These are phyloP conservation scores for Luvunga scandens DNA, from an alignment of 345 rosid species.

Conservation along the genomic window DNA sequence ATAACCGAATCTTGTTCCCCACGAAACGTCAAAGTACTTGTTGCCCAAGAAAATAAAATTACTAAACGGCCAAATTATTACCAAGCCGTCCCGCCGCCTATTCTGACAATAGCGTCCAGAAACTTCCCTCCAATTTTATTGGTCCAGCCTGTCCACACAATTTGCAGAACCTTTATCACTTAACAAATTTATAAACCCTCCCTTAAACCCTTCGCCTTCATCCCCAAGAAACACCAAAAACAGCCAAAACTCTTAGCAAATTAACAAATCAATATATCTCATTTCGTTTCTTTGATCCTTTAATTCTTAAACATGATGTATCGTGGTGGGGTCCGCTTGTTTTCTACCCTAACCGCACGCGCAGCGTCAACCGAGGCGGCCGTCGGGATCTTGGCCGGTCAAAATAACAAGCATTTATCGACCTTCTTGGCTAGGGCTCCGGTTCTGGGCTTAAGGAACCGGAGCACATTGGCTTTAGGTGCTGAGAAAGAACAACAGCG, in stretches of 20 bases:
- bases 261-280: too few relatives aligned
- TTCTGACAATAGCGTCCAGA: background rate
- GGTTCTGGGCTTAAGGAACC: conserved; percentile 9
- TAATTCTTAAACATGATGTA: background rate
- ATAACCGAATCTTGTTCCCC: background rate
- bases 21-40: background rate
- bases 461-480: conserved; percentile 23
- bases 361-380: background rate
- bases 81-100: background rate
- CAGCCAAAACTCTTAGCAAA: background rate
- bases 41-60: background rate
- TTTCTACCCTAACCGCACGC: conserved; percentile 17
- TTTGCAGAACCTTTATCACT: background rate
- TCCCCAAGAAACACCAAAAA: background rate
- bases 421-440: conserved; percentile 22
- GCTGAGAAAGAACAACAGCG: conserved; percentile 14
- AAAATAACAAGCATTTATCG: background rate
- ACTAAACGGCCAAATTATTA: background rate
- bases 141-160: background rate
- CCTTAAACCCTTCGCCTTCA: background rate
- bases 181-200: background rate
- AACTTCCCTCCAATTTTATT: background rate
- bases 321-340: conserved; percentile 18
- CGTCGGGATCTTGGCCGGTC: background rate
- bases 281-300: background rate